Base-by-base conservation (phyloP, 176 grass and related monocot genomes). In the Aegilops longissima region DNA sequence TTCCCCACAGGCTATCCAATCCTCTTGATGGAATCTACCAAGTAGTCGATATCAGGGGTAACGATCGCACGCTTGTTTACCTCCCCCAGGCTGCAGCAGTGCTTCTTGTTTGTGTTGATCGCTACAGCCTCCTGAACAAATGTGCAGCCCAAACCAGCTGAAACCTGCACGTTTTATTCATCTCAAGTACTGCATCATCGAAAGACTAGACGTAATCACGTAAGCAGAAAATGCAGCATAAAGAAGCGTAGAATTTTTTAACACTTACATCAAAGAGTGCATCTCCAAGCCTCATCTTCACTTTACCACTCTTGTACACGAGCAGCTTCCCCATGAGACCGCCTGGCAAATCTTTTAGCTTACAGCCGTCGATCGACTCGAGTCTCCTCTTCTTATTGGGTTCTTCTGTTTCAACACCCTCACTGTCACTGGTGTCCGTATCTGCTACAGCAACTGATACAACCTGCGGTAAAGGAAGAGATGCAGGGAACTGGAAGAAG, bases 211-310 rank as follows among this genome's bases (percentile, higher is more conserved):
- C 27, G 27, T 27, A 27, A 27, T 27, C 27, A 73, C 18, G 5
- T 58, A 58, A 58, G 52, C 33, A 61, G 45, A 42, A 21, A 81
- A 42, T 33, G 65, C 66, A 86, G 29, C 8, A 59, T 33, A 54
- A 24, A 80, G 18, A 86, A 86, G 23, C 44, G 59, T 5, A 38
- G 6, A 21, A 12, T 52, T 35, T 30, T 40, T 58, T n/a, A 62
- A 25, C 76, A 93, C 91, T 82, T 66, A 98, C 93, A 87, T 93
- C 89, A 81, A 95, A 93, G 17, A 89, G 63, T 33, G 34, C 49
- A 54, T 98, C 89, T 84, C 95, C 87, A 3, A 93, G 75, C 35
- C 72, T 90, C 93, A 98, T 98, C 89, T 93, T 98, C 51, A 98
- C 72, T 92, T 95, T 92, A 36, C 93, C 93, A 39, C 93, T 98